phyloP scores from a whole-genome alignment of 495 filamentous ascomycete species.

The Chaetomium fimeti region DNA sequence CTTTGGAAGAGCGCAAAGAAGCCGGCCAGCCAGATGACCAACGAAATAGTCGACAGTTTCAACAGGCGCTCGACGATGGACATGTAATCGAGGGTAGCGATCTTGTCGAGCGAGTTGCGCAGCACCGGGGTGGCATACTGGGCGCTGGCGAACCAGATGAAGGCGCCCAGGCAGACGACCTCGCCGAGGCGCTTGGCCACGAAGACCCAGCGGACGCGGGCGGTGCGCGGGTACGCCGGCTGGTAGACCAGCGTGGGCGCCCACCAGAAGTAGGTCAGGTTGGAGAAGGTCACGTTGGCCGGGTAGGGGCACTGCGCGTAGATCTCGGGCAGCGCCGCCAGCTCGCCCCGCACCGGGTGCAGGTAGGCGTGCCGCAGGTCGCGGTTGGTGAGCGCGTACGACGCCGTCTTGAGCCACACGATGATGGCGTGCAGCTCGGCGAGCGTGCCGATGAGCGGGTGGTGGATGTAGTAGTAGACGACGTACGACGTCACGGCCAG shows the following conservation, averaged over 20 bases:
- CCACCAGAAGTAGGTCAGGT: constrained; percentile 94
- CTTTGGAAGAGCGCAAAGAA: constrained; percentile 97
- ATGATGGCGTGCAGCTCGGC: constrained; percentile 91
- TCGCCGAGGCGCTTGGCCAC: constrained; percentile 79
- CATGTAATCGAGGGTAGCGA: constrained; percentile 73
- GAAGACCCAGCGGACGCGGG: constrained; percentile 77
- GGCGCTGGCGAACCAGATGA: constrained; percentile 89
- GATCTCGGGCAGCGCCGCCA: constrained; percentile 66
- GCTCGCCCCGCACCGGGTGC: constrained; percentile 59
- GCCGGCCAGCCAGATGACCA: constrained; percentile 93
- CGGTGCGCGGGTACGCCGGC: constrained; percentile 85
- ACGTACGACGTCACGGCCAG: constrained; percentile 75
- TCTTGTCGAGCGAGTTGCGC: constrained; percentile 81
- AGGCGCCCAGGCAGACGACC: constrained; percentile 67
- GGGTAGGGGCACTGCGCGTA: constrained; percentile 88
- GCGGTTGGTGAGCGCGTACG: constrained; percentile 94
- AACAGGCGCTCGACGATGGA: constrained; percentile 85
- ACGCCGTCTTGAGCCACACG: constrained; percentile 92
- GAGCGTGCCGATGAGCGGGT: constrained; percentile 88
- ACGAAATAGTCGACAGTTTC: constrained; percentile 89
- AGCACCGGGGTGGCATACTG: constrained; percentile 92
- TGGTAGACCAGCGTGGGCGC: constrained; percentile 96
- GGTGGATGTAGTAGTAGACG: constrained; percentile 86
- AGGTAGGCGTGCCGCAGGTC: constrained; percentile 88
- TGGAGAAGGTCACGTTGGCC: constrained; percentile 78